Evolutionary conservation across 805 yeast species (phyloP).

Genomic region (Blastobotrys chiropterorum): DNA sequence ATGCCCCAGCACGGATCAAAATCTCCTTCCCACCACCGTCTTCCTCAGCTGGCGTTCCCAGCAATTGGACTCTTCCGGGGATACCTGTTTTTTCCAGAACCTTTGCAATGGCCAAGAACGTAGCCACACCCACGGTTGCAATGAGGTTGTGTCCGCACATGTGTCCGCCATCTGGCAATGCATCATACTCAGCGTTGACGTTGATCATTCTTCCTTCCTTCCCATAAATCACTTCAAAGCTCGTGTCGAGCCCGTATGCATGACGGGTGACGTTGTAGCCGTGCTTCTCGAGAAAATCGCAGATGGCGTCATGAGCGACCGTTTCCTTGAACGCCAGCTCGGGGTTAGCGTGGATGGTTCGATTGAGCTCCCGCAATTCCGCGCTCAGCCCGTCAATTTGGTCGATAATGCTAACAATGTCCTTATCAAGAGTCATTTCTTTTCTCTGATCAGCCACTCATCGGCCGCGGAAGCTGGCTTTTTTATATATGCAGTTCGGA

Average conservation of each 20-base stretch:
- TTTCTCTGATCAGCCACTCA: too few species aligned
- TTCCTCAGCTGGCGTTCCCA: constrained; percentile 32
- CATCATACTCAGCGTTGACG: constrained; percentile 28
- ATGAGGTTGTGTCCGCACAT: constrained; percentile 31
- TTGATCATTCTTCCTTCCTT: constrained; percentile 19
- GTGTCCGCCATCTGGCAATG: constrained; percentile 28
- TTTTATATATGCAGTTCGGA: too few species aligned
- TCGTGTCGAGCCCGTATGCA: constrained; percentile 27
- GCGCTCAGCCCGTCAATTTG: neutral
- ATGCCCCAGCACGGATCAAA: constrained; percentile 27
- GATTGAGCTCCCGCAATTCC: constrained; percentile 28
- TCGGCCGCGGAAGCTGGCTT: too few species aligned
- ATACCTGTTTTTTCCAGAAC: constrained; percentile 22
- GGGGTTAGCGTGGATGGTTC: constrained; percentile 17
- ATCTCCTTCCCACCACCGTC: constrained; percentile 28
- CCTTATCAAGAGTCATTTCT: too few species aligned
- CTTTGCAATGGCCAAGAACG: constrained; percentile 19
- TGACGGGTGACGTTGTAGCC: constrained; percentile 22
- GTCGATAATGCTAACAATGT: neutral
- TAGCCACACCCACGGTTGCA: constrained; percentile 23
- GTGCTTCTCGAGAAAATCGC: constrained; percentile 21
- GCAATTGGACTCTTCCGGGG: constrained; percentile 26
- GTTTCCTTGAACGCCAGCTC: constrained; percentile 17
- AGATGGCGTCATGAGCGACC: constrained; percentile 25
- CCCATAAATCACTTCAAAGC: constrained; percentile 18